Evolutionary conservation across 257 asterid genomes (phyloP), one percentile per base, ranked within the genome.

Genomic region (Nicotiana attenuata): DNA sequence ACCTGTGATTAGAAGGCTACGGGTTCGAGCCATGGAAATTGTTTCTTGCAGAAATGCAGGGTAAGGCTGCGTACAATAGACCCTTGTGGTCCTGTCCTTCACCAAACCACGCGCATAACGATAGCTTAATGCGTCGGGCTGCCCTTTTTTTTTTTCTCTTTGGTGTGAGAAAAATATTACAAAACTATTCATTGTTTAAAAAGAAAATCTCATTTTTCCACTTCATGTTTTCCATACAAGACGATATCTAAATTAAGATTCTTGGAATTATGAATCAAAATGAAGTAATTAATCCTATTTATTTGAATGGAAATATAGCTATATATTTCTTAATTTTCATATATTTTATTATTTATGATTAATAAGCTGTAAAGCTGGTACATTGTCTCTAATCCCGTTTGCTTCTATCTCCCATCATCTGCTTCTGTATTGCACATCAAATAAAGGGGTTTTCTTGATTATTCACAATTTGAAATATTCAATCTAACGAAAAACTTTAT

Each of bases 11-110:
- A 6, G 8, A 7, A 6, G 10, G 2, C 6, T 0, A 35, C 10
- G 10, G 2, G 2, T 35, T 35, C 9, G 9, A 35, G 45, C 10
- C 47, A 38, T 38, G 10, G 0, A 38, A 38, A 7, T 38, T 7
- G 0, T 0, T 0, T 38, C 10, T 7, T 7, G 0, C 10, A 38
- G 3, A 38, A 38, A 7, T 38, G 10, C 10, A 38, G 0, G 45
- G 0, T 38, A 38, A 38, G 0, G 10, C 10, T 38, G 0, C 47
- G 3, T 38, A 7, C 10, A 38, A 7, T 38, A 6, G 2, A 38
- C 10, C 2, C 0, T 38, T 38, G 9, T 7, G 10, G 45, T 38
- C 8, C 0, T 1, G 7, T 1, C 8, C 8, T 35, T 35, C 1
- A 0, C 8, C 41, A 0, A 35, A 35, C 8, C 8, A 6, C 6